Conservation (phyloP, 2,329 filamentous ascomycete species). For the Trichoderma afroharzianum region DNA sequence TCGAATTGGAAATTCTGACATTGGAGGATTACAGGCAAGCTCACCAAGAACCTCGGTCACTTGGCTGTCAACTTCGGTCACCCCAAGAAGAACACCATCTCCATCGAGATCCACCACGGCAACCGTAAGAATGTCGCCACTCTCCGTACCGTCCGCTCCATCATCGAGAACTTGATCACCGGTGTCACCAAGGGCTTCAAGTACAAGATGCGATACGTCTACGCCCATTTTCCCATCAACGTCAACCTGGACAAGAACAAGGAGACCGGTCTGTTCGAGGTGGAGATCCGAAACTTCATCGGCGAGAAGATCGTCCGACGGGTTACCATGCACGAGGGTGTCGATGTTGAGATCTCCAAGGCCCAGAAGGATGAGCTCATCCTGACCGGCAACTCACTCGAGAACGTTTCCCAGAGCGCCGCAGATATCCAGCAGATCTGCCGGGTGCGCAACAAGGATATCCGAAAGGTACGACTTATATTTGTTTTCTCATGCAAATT, state of each 20-base stretch:
- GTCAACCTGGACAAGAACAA: constrained; percentile 97
- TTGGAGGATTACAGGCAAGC: constrained; percentile 64
- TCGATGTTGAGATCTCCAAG: constrained; percentile 85
- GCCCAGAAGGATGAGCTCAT: constrained; percentile 97
- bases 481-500: background rate
- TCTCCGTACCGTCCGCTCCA: constrained; percentile 93
- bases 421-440: constrained; percentile 99
- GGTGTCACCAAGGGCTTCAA: constrained; percentile 99
- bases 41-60: constrained; percentile 94
- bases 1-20: constrained; percentile 17
- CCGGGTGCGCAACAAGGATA: constrained; percentile 99
- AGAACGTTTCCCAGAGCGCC: constrained; percentile 95
- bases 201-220: constrained; percentile 99
- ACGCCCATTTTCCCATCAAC: constrained; percentile 99
- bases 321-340: constrained; percentile 83
- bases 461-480: constrained; percentile 74
- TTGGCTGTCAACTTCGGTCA: constrained; percentile 92
- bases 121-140: constrained; percentile 96
- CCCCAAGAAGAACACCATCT: constrained; percentile 81
- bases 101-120: constrained; percentile 98
- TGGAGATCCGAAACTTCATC: constrained; percentile 99
- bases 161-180: constrained; percentile 98
- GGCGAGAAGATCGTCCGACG: constrained; percentile 98
- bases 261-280: constrained; percentile 82
- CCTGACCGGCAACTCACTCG: constrained; percentile 89